Conservation (phyloP, 768 basidiomycete species). For the Tephrocybe sp. region DNA sequence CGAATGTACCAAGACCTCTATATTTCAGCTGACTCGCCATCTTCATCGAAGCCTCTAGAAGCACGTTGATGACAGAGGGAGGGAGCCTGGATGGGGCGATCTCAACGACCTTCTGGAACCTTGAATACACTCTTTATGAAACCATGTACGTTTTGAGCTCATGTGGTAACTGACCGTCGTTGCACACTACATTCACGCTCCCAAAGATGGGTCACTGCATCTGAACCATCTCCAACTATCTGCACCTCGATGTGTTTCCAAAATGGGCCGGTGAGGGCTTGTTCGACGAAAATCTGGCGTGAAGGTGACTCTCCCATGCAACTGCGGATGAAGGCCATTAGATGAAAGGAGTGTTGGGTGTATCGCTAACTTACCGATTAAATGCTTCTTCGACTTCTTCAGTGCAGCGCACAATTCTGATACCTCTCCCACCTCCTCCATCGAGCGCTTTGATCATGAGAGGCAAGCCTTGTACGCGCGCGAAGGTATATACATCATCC, state of each 20-base stretch:
- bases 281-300: slow-evolving; percentile 73
- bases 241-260: slow-evolving; percentile 87
- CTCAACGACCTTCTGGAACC: slow-evolving; percentile 84
- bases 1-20: slow-evolving; percentile 84
- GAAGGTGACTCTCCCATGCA: slow-evolving; percentile 39
- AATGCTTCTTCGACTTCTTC: slow-evolving; percentile 74
- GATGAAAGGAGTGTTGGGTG: neutral
- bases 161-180: slow-evolving; percentile 49
- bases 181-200: slow-evolving; percentile 94
- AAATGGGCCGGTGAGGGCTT: slow-evolving; percentile 71
- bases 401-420: slow-evolving; percentile 77
- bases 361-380: slow-evolving; percentile 39
- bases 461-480: slow-evolving; percentile 29
- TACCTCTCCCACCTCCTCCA: slow-evolving; percentile 88
- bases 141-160: neutral
- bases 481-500: slow-evolving; percentile 28
- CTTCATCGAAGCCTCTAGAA: slow-evolving; percentile 74
- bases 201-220: slow-evolving; percentile 81
- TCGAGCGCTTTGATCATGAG: slow-evolving; percentile 92
- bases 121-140: slow-evolving; percentile 9
- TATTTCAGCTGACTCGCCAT: slow-evolving; percentile 75
- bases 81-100: slow-evolving; percentile 76
- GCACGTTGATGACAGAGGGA: slow-evolving; percentile 62
- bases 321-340: slow-evolving; percentile 12
- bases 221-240: slow-evolving; percentile 73